Evolutionary conservation across 192 early-diverging fungal species (phyloP), one percentile per base, ranked within the genome.

Genomic region (Fimicolochytrium jonesii): DNA sequence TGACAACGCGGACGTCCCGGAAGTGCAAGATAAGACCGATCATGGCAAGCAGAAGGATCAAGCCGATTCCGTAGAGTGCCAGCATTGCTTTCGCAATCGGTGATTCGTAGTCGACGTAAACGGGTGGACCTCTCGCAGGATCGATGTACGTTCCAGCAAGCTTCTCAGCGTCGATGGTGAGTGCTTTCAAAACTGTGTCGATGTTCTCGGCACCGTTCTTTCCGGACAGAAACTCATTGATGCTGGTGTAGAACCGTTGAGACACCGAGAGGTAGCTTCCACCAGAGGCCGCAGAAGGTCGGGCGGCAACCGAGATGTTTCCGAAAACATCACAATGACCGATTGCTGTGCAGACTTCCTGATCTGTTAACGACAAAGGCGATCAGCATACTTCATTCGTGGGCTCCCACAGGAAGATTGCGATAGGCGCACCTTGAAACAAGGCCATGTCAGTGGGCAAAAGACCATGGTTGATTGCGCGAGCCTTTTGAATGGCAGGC

Each of bases 61-160:
- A 15, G 1, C 10, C 23, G 29, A 55, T 9, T 9, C 26, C 53
- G 1, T 26, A 36, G 2, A 55, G 53, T n/a, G 29, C 11, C 34
- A 55, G 17, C 53, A 55, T 55, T 9, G 33, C 32, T 9, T 34
- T 17, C 11, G 29, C 20, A 22, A 55, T 15, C 13, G 33, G 25
- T 9, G 53, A 55, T 10, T 15, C 32, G 15, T 10, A 55, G 6
- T 25, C 22, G 32, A 55, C 32, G 53, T 55, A 55, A 9, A 55
- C 53, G 6, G 53, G 53, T 13, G 53, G 53, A 55, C 53, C 53
- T 55, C 33, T 11, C 26, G 53, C 25, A 11, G 53, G 53, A 33
- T 55, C 53, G 10, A 55, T 30, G 11, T 33, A 55, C 6, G 28
- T 55, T 10, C 53, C 53, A 28, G 32, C 53, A 15, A 55, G 11